These are phyloP conservation scores for Emydomyces testavorans DNA, from an alignment of 2,329 filamentous ascomycete species.

Conservation along the genomic window DNA sequence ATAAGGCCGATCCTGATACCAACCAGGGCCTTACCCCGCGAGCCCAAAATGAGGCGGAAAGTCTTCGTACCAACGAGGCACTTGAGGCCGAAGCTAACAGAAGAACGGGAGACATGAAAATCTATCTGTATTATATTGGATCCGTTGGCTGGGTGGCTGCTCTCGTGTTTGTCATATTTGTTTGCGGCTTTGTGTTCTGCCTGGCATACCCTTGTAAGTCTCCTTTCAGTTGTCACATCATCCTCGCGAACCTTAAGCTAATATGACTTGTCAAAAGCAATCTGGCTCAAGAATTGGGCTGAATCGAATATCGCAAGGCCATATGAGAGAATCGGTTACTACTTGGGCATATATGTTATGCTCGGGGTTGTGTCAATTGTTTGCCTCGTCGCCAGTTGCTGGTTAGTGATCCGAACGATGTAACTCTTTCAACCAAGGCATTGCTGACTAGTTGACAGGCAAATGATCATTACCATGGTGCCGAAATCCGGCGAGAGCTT, in stretches of 20 bases:
- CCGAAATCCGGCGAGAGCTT: conserved; percentile 42
- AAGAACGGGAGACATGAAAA: conserved; percentile 32
- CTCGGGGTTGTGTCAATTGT: conserved; percentile 30
- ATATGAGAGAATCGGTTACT: conserved; percentile 27
- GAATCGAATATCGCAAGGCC: conserved; percentile 27
- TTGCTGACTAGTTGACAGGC: conserved; percentile 21
- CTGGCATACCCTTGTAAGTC: conserved; percentile 33
- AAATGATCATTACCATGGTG: conserved; percentile 44
- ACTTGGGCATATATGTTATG: conserved; percentile 32
- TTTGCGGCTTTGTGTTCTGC: conserved; percentile 31
- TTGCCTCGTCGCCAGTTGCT: conserved; percentile 29
- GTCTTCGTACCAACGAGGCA: conserved; percentile 15
- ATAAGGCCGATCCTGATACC: conserved; percentile 11
- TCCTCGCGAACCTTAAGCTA: not conserved
- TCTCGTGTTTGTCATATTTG: conserved; percentile 28
- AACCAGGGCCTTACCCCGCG: not conserved
- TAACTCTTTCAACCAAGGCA: not conserved
- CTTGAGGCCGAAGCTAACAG: conserved; percentile 23
- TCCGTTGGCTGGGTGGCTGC: conserved; percentile 30
- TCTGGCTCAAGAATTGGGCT: conserved; percentile 37
- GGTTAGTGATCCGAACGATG: no score
- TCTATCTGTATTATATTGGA: conserved; percentile 34
- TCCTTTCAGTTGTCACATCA: not conserved
- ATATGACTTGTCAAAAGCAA: conserved; percentile 18
- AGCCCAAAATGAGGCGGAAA: not conserved